A percentile compares a stretch with the other conserved stretches of the same genome.
Conservation (phyloP, 345 rosid species). For the Salix caprea region DNA sequence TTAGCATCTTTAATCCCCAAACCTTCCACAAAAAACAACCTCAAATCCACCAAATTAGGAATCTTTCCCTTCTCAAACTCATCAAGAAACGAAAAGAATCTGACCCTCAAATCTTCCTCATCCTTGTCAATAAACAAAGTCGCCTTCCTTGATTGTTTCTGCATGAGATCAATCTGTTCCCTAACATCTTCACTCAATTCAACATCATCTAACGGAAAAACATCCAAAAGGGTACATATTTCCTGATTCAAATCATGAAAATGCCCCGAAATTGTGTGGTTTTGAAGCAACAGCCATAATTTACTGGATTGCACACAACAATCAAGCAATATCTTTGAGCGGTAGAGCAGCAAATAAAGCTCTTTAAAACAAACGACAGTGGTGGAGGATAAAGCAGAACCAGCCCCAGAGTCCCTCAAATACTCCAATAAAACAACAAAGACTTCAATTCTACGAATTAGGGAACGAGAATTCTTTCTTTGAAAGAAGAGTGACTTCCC, state of each 20-base stretch:
- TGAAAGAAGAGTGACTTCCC: slow-evolving; percentile 50
- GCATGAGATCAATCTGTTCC: slow-evolving; percentile 77
- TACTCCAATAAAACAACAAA: slow-evolving; percentile 60
- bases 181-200: slow-evolving; percentile 62
- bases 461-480: slow-evolving; percentile 65
- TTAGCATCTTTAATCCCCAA: slow-evolving; percentile 57
- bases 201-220: slow-evolving; percentile 57
- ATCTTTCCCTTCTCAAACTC: slow-evolving; percentile 60
- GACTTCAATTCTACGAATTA: slow-evolving; percentile 66
- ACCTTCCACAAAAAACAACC: slow-evolving; percentile 54
- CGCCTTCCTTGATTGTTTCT: slow-evolving; percentile 53
- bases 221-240: slow-evolving; percentile 81
- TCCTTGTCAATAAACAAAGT: slow-evolving; percentile 53
- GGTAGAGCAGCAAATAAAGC: slow-evolving; percentile 74
- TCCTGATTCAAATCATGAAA: slow-evolving; percentile 94
- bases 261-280: slow-evolving; percentile 75
- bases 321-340: slow-evolving; percentile 79
- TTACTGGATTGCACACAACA: slow-evolving; percentile 76
- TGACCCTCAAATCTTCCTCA: slow-evolving; percentile 59
- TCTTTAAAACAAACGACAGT: slow-evolving; percentile 78
- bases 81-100: slow-evolving; percentile 57
- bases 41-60: slow-evolving; percentile 36
- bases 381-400: slow-evolving; percentile 37
- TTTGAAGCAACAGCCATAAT: slow-evolving; percentile 87
- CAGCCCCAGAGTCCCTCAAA: slow-evolving; percentile 45